phyloP scores from a whole-genome alignment of 176 grass and related monocot species.

The Rhynchospora pubera region DNA sequence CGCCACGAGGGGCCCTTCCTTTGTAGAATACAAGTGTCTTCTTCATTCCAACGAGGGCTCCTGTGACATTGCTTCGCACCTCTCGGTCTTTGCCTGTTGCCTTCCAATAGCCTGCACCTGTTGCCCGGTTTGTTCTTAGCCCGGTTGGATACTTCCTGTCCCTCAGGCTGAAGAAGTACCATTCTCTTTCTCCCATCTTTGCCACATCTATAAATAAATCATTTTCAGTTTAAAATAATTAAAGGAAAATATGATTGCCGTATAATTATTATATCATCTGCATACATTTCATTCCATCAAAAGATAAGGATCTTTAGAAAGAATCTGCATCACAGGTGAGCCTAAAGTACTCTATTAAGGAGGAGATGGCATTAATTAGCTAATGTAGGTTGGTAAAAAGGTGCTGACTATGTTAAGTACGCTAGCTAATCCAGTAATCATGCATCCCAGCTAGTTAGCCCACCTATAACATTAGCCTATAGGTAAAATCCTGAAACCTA shows the following conservation, averaged over 20 bases:
- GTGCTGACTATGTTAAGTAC: neutral
- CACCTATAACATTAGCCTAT: neutral
- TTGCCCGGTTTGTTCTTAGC: conserved; percentile 86
- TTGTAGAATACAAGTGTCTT: conserved; percentile 99
- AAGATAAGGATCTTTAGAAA: neutral
- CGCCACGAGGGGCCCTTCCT: conserved; percentile 69
- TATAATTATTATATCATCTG: neutral
- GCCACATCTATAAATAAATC: conserved; percentile 35
- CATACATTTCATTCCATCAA: neutral
- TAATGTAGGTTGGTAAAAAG: neutral
- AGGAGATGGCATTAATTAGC: neutral
- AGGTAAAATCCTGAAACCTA: neutral
- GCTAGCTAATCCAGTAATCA: neutral
- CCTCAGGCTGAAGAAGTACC: conserved; percentile 97
- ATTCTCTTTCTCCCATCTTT: conserved; percentile 89
- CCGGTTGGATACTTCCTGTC: conserved; percentile 97
- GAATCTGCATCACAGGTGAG: neutral
- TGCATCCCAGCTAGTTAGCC: neutral
- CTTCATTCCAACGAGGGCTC: conserved; percentile 80
- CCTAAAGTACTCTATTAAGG: neutral
- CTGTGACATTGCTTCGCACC: conserved; percentile 54
- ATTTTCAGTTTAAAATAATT: neutral
- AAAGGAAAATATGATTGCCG: neutral
- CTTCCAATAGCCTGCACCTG: conserved; percentile 92
- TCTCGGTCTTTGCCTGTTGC: conserved; percentile 94